Conservation (phyloP, 495 filamentous ascomycete genomes). For the Penicillium salamii region DNA sequence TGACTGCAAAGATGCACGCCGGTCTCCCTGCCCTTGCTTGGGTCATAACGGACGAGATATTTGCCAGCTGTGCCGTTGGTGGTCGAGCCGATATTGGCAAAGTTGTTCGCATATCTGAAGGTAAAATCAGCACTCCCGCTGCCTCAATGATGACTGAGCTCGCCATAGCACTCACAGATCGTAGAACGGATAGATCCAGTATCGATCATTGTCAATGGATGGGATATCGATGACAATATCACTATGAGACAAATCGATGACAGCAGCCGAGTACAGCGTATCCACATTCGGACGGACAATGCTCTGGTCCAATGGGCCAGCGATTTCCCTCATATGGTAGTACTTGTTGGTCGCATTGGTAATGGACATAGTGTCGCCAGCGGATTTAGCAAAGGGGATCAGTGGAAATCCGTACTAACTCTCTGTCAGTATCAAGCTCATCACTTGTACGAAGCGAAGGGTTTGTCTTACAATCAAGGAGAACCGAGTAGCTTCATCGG, state of each 20-base stretch:
- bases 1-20: no score
- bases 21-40: no score
- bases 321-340: background rate
- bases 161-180: conserved; percentile 1
- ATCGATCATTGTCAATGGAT: conserved; percentile 1
- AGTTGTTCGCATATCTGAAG: conserved; percentile 2
- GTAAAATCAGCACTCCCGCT: background rate
- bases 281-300: conserved; percentile 8
- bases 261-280: conserved; percentile 1
- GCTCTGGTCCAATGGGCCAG: background rate
- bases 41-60: conserved; percentile 11
- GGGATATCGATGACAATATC: conserved; percentile 2
- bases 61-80: conserved; percentile 2
- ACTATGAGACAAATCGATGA: conserved; percentile 3
- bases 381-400: no score
- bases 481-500: no score
- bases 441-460: no score
- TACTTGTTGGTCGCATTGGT: background rate
- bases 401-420: no score
- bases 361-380: no score
- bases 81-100: conserved; percentile 1
- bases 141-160: no score
- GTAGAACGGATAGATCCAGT: conserved; percentile 7
- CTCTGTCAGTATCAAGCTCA: no score
- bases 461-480: no score